Evolutionary conservation across 352 stramenopile genomes (phyloP).

Genomic region (Globisporangium paroecandrum): DNA sequence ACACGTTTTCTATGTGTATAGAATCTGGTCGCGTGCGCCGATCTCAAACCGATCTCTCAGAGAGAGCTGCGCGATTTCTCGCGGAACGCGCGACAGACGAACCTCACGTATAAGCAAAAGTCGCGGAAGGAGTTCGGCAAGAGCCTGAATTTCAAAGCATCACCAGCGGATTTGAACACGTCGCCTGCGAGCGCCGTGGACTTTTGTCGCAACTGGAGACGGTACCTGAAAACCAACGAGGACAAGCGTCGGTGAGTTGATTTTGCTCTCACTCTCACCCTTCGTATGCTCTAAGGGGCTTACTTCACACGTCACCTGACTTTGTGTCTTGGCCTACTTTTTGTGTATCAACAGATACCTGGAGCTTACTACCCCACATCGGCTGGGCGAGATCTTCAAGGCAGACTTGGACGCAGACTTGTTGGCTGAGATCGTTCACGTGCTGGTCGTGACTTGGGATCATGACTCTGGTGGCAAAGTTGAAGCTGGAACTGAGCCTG

Average conservation of each 20-base stretch:
- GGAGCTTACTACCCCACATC: conserved; percentile 40
- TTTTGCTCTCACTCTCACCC: not conserved
- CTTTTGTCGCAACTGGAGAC: conserved; percentile 71
- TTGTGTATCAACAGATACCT: conserved; percentile 43
- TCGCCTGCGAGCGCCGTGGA: conserved; percentile 44
- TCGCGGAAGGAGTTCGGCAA: conserved; percentile 26
- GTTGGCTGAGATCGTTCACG: conserved; percentile 59
- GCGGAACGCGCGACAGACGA: conserved; percentile 44
- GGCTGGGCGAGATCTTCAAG: conserved; percentile 55
- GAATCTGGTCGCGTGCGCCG: conserved; percentile 82
- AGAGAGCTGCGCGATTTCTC: conserved; percentile 64
- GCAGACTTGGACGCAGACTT: conserved; percentile 71
- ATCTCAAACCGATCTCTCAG: conserved; percentile 79
- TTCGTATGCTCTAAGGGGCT: not conserved
- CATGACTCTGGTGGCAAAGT: conserved; percentile 13
- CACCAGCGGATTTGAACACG: conserved; percentile 21
- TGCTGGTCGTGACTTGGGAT: conserved; percentile 34
- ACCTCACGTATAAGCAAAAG: conserved; percentile 61
- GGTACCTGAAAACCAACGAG: conserved; percentile 49
- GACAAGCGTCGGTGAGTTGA: conserved; percentile 45
- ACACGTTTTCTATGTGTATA: conserved; percentile 18
- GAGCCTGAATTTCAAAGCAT: conserved; percentile 23
- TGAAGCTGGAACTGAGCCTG: not conserved
- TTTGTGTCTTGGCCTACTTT: not conserved
- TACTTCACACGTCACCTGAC: not conserved